Conservation (phyloP, 2,329 filamentous ascomycete species). For the Aureobasidium sp. region DNA sequence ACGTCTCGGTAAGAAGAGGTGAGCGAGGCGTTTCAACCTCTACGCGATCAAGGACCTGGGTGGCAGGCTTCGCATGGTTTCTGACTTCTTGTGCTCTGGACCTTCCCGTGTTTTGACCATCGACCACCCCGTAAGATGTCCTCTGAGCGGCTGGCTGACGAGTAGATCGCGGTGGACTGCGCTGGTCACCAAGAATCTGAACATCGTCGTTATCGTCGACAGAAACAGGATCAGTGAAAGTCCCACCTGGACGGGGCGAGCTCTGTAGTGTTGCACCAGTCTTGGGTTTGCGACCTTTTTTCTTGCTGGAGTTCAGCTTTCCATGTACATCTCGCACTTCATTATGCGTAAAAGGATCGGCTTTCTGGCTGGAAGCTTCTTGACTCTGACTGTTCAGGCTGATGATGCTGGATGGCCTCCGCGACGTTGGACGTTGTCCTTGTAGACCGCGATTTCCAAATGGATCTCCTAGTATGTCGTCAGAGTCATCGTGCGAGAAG, state of each 20-base stretch:
- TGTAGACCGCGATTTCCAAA: not conserved
- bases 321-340: not conserved
- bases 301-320: not conserved
- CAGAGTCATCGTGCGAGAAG: not conserved
- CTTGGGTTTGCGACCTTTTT: constrained; percentile 3
- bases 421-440: not conserved
- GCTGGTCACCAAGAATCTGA: not conserved
- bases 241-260: not conserved
- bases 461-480: not conserved
- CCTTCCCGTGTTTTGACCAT: not conserved
- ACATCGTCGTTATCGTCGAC: constrained; percentile 2
- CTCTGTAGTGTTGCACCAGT: not conserved
- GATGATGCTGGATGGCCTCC: not conserved
- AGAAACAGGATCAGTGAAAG: not conserved
- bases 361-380: not conserved
- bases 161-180: not conserved
- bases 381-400: constrained; percentile 7
- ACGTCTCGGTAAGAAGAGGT: not conserved
- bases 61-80: not conserved
- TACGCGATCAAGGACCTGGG: not conserved
- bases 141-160: too few relatives aligned
- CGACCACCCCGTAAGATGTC: too few relatives aligned
- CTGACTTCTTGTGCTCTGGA: not conserved
- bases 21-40: not conserved
- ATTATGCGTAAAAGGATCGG: not conserved